Conservation (phyloP, 2,329 filamentous ascomycete species). For the Cladobotryum mycophilum region DNA sequence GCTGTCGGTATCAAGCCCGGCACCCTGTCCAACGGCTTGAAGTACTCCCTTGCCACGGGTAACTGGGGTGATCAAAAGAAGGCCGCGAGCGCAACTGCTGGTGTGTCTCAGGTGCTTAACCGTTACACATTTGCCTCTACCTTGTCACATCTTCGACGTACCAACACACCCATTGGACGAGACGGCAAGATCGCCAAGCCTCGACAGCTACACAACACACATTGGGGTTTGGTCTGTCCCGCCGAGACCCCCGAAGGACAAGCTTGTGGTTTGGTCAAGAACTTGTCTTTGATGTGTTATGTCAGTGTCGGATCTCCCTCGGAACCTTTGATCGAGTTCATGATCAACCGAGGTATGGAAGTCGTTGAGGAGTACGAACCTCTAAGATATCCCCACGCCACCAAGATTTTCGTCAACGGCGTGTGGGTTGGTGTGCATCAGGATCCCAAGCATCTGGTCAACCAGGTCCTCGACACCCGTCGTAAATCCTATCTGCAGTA, state of each 20-base stretch:
- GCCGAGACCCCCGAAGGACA: slow-evolving; percentile 98
- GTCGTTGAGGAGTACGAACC: slow-evolving; percentile 93
- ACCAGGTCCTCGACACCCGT: slow-evolving; percentile 68
- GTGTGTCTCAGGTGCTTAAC: slow-evolving; percentile 96
- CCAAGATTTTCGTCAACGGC: slow-evolving; percentile 97
- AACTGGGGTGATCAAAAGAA: slow-evolving; percentile 99
- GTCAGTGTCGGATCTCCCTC: slow-evolving; percentile 92
- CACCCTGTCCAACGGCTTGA: slow-evolving; percentile 87
- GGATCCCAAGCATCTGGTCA: slow-evolving; percentile 79
- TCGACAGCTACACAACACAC: slow-evolving; percentile 94
- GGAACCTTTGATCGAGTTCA: slow-evolving; percentile 87
- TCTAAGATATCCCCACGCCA: slow-evolving; percentile 78
- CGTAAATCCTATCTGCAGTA: slow-evolving; percentile 78
- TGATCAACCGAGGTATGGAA: slow-evolving; percentile 94
- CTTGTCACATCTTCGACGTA: slow-evolving; percentile 90
- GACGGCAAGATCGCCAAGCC: slow-evolving; percentile 98
- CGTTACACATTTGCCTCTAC: slow-evolving; percentile 97
- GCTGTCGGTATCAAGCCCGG: slow-evolving; percentile 85
- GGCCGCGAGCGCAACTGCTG: slow-evolving; percentile 86
- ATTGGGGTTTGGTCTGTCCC: slow-evolving; percentile 96
- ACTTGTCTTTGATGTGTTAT: slow-evolving; percentile 95
- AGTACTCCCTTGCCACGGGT: slow-evolving; percentile 93
- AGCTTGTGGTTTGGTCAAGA: slow-evolving; percentile 97
- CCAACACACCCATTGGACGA: slow-evolving; percentile 94
- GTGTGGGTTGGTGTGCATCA: slow-evolving; percentile 96